Percentiles rank a stretch among this genome's conserved stretches.
These are phyloP conservation scores for Colletotrichum abscissum DNA, from an alignment of 2,329 filamentous ascomycete genomes.

Conservation along the genomic window DNA sequence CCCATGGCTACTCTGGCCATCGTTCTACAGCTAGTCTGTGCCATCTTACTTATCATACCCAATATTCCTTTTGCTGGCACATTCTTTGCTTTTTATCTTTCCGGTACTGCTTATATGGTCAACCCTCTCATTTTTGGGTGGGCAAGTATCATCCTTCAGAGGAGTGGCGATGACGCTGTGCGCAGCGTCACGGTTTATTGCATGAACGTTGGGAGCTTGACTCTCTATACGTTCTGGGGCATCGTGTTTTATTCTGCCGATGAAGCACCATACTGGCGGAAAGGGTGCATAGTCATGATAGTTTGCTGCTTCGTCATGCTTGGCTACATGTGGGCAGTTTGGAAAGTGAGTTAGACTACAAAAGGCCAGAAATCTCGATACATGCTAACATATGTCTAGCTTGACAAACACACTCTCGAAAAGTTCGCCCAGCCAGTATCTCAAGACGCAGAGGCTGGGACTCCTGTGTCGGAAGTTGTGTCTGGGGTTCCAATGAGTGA, in stretches of 20 bases:
- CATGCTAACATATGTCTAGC: neutral
- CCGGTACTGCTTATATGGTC: constrained; percentile 51
- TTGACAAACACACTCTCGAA: neutral
- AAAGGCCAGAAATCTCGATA: no score
- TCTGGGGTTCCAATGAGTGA: neutral
- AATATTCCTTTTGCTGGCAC: constrained; percentile 41
- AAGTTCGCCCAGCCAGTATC: neutral
- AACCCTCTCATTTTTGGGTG: constrained; percentile 52
- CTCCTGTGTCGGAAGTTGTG: neutral
- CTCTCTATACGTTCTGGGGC: constrained; percentile 52
- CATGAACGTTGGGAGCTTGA: constrained; percentile 50
- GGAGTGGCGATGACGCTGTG: constrained; percentile 50
- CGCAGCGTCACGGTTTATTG: constrained; percentile 49
- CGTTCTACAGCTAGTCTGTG: constrained; percentile 45
- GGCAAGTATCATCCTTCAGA: constrained; percentile 50
- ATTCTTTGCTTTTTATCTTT: constrained; percentile 46
- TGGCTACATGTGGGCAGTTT: constrained; percentile 28
- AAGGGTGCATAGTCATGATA: constrained; percentile 49
- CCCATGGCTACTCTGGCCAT: constrained; percentile 47
- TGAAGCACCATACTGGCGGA: constrained; percentile 50
- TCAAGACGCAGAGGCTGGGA: neutral
- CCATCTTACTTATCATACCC: constrained; percentile 46
- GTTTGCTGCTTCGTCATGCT: constrained; percentile 35
- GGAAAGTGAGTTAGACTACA: constrained; percentile 5
- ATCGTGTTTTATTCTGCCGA: constrained; percentile 48